Evolutionary conservation across 768 basidiomycete species (phyloP).

Genomic region (Boletus tomentosulus): DNA sequence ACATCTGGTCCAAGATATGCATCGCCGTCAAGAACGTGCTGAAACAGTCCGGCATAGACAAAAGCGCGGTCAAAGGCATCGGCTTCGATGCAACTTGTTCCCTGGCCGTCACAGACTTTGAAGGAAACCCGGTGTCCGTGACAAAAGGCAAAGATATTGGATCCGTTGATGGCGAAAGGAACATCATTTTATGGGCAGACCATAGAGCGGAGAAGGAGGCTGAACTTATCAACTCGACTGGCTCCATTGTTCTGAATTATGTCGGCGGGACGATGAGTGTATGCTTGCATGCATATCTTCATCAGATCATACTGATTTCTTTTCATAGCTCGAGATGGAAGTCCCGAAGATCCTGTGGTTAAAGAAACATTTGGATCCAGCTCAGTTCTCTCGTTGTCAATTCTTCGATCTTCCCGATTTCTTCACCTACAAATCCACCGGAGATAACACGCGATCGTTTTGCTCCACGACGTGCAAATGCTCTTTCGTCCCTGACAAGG

Average conservation of each 20-base stretch:
- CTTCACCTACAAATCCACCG: constrained; percentile 90
- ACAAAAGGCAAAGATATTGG: constrained; percentile 66
- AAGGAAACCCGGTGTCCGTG: constrained; percentile 72
- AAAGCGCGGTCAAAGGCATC: constrained; percentile 71
- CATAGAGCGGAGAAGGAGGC: constrained; percentile 93
- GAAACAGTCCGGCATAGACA: constrained; percentile 47
- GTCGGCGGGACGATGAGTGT: constrained; percentile 97
- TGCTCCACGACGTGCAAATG: constrained; percentile 98
- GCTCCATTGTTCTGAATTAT: constrained; percentile 84
- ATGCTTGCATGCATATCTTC: constrained; percentile 20
- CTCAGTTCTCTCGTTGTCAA: constrained; percentile 69
- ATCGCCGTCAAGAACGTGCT: constrained; percentile 62
- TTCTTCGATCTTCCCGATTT: constrained; percentile 95
- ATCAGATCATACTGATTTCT: constrained; percentile 6
- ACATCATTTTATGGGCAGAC: constrained; percentile 95
- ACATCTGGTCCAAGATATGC: constrained; percentile 80
- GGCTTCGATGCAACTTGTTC: constrained; percentile 98
- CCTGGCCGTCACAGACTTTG: constrained; percentile 74
- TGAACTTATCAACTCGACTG: constrained; percentile 79
- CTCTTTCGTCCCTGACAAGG: constrained; percentile 80
- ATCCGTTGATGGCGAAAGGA: constrained; percentile 58
- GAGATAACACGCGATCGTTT: constrained; percentile 64
- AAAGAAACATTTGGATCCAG: constrained; percentile 76
- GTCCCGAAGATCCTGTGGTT: constrained; percentile 97
- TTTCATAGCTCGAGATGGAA: constrained; percentile 88